Base-by-base conservation (phyloP, 1,139 yeast genomes). In the Spencermartinsiella ligniputridi region DNA sequence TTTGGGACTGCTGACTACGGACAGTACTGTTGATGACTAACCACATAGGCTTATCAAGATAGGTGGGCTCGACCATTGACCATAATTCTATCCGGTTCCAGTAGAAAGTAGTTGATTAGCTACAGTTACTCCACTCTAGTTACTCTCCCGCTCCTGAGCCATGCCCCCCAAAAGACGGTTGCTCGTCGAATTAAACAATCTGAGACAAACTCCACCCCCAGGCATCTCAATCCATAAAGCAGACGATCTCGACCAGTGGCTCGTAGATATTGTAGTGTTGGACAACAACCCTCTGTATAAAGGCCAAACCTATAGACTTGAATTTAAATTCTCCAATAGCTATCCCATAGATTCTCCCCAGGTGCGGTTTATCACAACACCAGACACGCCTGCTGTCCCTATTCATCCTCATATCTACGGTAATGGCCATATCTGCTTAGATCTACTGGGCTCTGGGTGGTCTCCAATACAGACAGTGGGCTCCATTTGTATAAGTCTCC, bases 351-450 rank as follows among this genome's bases (percentile, higher is more conserved):
- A 70, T 20, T 74, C 83, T 1, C 92, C 90, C 0, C 74, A 73
- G 49, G 85, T 79, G 1, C 70, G 73, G 47, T 83, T 83, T 55
- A 52, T 63, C 44, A 53, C 44, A 32, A 63, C 60, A 3, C 44
- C 47, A 3, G 52, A 53, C 15, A 45, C 52, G 20, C 55, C 52
- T 24, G n/a, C n/a, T n/a, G 70, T 81, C 4, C 90, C 90, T 0
- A 52, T 79, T 1, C 89, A 83, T 56, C 90, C 90, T 0, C 90
- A 83, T 56, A 70, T 83, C 2, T 83, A 83, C 57, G 73, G 82
- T 34, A 83, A 83, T 55, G 92, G 90, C 1, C 89, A 83, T 56
- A 82, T 83, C 13, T 83, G 92, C 58, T 66, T 53, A 29, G 66
- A 63, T 40, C 51, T 63, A 3, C 63, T 83, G 22, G 88, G 85